Conservation (phyloP, 192 early-diverging fungal genomes). For the Coemansia pectinata region DNA sequence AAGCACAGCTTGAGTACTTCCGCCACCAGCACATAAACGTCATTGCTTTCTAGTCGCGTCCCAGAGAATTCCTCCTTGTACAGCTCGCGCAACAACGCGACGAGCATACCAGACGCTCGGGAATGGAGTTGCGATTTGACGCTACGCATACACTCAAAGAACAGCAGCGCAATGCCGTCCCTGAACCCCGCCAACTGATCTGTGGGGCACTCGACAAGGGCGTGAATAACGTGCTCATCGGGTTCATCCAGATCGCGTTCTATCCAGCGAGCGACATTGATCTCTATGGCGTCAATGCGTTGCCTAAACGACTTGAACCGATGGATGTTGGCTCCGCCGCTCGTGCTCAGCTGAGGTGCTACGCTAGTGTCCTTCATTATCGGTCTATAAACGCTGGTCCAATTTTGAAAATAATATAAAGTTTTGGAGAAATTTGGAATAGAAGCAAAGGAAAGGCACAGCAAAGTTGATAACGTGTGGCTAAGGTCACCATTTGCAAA, state of each 20-base stretch:
- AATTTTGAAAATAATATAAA: neutral
- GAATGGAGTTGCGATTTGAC: constrained; percentile 63
- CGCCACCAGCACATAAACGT: constrained; percentile 23
- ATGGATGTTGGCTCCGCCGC: constrained; percentile 44
- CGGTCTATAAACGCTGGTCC: neutral
- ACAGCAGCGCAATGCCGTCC: constrained; percentile 78
- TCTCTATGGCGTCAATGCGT: constrained; percentile 77
- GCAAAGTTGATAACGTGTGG: no score
- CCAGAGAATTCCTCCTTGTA: constrained; percentile 30
- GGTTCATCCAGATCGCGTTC: constrained; percentile 61
- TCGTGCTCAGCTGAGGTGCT: constrained; percentile 44
- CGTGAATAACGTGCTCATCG: constrained; percentile 60
- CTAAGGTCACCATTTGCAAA: no score
- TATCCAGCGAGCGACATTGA: constrained; percentile 72
- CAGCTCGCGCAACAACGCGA: constrained; percentile 34
- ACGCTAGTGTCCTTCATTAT: constrained; percentile 36
- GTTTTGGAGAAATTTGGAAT: neutral
- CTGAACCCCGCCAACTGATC: constrained; percentile 54
- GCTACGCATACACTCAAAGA: constrained; percentile 81
- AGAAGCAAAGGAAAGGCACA: neutral
- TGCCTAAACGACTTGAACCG: constrained; percentile 52
- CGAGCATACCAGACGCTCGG: constrained; percentile 45
- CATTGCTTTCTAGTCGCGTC: constrained; percentile 18
- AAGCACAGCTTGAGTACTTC: constrained; percentile 41
- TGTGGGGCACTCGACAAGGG: constrained; percentile 26